Evolutionary conservation across 208 protist genomes (phyloP).

Genomic region (Trichomonas vaginalis): DNA sequence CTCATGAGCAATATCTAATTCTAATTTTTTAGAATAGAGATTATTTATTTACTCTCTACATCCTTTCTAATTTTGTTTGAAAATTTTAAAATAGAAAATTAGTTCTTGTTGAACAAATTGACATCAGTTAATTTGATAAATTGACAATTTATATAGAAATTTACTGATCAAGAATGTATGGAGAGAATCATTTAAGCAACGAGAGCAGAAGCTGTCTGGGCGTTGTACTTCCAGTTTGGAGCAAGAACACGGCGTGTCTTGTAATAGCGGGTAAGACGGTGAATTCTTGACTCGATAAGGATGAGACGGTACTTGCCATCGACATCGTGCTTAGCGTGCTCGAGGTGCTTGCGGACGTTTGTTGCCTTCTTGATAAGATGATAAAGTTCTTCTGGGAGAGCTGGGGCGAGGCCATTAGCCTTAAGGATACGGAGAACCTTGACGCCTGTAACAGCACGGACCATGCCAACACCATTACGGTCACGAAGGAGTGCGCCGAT

Average conservation of each 20-base stretch:
- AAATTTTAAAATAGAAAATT: too few relatives aligned
- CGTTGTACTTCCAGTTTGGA: constrained; percentile 78
- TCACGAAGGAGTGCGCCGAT: constrained; percentile 98
- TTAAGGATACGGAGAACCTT: constrained; percentile 99
- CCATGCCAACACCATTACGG: constrained; percentile 91
- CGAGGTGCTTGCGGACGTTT: constrained; percentile 96
- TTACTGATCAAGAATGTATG: too few relatives aligned
- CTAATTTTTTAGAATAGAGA: too few relatives aligned
- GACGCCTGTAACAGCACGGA: constrained; percentile 87
- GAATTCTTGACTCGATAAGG: constrained; percentile 97
- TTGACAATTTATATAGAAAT: too few relatives aligned
- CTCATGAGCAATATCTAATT: too few relatives aligned
- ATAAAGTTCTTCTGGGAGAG: constrained; percentile 99
- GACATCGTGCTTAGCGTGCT: constrained; percentile 85
- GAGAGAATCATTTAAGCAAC: constrained; percentile 60
- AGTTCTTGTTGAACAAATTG: too few relatives aligned
- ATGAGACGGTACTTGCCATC: constrained; percentile 97
- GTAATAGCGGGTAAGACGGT: constrained; percentile 98
- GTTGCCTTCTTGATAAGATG: constrained; percentile 98
- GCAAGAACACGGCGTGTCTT: constrained; percentile 59
- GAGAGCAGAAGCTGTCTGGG: constrained; percentile 54
- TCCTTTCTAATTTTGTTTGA: too few relatives aligned
- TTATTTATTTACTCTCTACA: too few relatives aligned
- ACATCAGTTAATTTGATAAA: too few relatives aligned
- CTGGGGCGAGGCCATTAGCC: constrained; percentile 89